phyloP scores from a whole-genome alignment of 495 filamentous ascomycete species.

The Parathielavia hyrcaniae region DNA sequence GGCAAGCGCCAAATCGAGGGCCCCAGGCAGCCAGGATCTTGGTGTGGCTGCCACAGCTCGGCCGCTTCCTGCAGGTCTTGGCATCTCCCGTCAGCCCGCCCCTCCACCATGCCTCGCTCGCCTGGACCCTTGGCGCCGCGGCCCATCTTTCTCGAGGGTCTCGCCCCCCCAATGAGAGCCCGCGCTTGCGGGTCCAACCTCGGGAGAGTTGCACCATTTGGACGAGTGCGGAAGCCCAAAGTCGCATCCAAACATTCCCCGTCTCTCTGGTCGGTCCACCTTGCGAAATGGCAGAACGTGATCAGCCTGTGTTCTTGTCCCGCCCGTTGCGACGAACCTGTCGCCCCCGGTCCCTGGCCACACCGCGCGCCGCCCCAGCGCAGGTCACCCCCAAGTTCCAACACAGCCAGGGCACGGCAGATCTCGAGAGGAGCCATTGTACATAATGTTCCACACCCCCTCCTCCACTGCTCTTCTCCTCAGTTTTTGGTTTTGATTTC shows the following conservation, averaged over 20 bases:
- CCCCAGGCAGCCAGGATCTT: not conserved
- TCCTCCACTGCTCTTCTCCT: conserved; percentile 7
- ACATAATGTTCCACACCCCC: conserved; percentile 20
- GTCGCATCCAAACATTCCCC: not conserved
- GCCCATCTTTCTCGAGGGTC: conserved; percentile 16
- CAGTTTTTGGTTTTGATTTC: not conserved
- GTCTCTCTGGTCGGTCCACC: conserved; percentile 7
- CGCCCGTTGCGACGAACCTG: not conserved
- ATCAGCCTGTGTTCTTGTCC: not conserved
- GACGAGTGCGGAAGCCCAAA: conserved; percentile 14
- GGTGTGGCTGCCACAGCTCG: not conserved
- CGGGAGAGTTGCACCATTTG: conserved; percentile 24
- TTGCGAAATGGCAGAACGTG: conserved; percentile 11
- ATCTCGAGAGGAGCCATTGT: conserved; percentile 14
- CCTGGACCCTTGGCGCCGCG: conserved; percentile 20
- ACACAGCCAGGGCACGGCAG: not conserved
- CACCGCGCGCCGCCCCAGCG: not conserved
- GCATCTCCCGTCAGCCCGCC: conserved; percentile 13
- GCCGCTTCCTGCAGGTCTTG: conserved; percentile 14
- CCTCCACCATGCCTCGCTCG: conserved; percentile 7
- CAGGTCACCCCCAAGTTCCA: not conserved
- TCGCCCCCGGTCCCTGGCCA: conserved; percentile 1
- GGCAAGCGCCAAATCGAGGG: not conserved
- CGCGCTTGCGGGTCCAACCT: conserved; percentile 18
- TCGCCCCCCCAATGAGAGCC: conserved; percentile 19